Conservation (phyloP, 306 rosid species). For the Clitoria ternatea region DNA sequence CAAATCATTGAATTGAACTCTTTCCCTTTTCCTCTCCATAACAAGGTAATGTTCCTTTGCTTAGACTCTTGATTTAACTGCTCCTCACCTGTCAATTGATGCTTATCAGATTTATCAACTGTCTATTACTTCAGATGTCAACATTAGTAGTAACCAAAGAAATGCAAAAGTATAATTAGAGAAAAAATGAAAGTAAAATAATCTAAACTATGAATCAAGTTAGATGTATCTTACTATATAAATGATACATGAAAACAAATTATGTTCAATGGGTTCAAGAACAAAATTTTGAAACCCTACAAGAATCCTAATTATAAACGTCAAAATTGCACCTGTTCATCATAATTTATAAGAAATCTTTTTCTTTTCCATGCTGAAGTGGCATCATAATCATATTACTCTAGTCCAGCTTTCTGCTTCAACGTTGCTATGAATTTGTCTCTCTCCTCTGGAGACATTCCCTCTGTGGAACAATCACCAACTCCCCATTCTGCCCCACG, state of each 20-base stretch:
- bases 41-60: too few relatives aligned
- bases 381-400: constrained; percentile 28
- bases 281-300: constrained; percentile 3
- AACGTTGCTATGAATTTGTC: constrained; percentile 68
- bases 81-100: too few relatives aligned
- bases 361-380: background rate
- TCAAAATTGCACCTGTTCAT: constrained; percentile 3
- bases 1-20: too few relatives aligned
- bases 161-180: background rate
- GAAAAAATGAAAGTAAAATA: background rate
- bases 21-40: too few relatives aligned
- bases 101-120: background rate
- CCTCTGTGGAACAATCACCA: constrained; percentile 87
- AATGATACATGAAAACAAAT: background rate
- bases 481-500: constrained; percentile 98
- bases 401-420: constrained; percentile 61
- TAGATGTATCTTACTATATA: background rate
- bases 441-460: constrained; percentile 64
- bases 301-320: constrained; percentile 10
- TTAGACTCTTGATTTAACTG: too few relatives aligned
- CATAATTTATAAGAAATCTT: background rate
- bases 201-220: background rate
- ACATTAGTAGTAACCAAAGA: background rate
- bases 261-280: background rate
- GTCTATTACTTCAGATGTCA: background rate